Percentiles rank a stretch among this genome's conserved stretches.
These are phyloP conservation scores for Solanum appendiculatum DNA, from an alignment of 257 asterid species.

Conservation along the genomic window DNA sequence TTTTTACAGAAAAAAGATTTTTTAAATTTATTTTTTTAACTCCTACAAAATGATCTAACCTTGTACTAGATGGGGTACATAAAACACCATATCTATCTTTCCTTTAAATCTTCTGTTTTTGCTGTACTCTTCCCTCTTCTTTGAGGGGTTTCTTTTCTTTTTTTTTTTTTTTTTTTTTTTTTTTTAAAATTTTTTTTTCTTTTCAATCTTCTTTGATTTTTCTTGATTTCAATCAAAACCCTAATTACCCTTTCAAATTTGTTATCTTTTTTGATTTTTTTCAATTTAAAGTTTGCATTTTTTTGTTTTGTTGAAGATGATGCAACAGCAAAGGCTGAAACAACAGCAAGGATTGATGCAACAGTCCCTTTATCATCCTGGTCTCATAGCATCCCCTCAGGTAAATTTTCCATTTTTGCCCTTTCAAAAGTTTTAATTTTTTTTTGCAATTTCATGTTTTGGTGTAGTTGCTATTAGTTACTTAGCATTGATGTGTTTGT, in stretches of 20 bases:
- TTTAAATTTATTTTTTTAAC: too few species aligned
- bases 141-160: constrained; percentile 31
- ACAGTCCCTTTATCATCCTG: constrained; percentile 76
- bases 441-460: neutral
- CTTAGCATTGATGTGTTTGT: neutral
- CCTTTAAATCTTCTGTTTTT: neutral
- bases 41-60: neutral
- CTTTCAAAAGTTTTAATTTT: neutral
- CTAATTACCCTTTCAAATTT: neutral
- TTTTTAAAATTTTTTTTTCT: neutral
- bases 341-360: constrained; percentile 69
- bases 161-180: neutral
- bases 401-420: neutral
- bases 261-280: neutral
- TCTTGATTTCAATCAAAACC: neutral
- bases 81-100: neutral
- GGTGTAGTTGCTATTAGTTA: neutral
- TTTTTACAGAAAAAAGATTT: neutral
- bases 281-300: neutral
- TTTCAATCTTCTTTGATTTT: neutral
- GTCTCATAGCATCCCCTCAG: constrained; percentile 62
- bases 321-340: constrained; percentile 60
- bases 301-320: constrained; percentile 1
- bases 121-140: constrained; percentile 6
- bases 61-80: neutral